Percentiles rank a stretch among this genome's conserved stretches.
Conservation (phyloP, 192 early-diverging fungal genomes). For the Linnemannia zychae region DNA sequence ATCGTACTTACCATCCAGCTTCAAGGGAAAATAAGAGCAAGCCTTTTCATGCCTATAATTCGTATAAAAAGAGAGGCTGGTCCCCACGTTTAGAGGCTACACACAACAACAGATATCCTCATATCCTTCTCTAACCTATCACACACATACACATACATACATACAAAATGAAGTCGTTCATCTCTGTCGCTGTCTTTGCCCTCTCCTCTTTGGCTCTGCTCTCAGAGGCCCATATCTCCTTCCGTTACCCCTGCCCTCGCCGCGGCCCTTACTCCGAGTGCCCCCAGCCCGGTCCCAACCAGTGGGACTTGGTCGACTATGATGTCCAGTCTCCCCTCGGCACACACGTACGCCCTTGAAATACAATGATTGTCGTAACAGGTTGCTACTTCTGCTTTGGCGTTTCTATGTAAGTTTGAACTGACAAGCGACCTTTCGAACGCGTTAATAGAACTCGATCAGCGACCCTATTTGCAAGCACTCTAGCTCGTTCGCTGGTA, state of each 20-base stretch:
- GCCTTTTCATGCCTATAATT: not conserved
- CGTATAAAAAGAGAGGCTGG: not conserved
- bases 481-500: constrained; percentile 42
- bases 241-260: constrained; percentile 55
- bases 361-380: not conserved
- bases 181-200: constrained; percentile 20
- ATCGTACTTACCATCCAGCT: not conserved
- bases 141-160: not conserved
- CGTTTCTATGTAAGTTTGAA: not conserved
- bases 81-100: not conserved
- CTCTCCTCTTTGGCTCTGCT: constrained; percentile 36
- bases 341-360: constrained; percentile 24
- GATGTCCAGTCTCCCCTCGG: constrained; percentile 51
- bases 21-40: not conserved
- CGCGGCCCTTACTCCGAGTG: constrained; percentile 43
- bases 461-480: constrained; percentile 52
- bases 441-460: constrained; percentile 15
- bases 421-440: not conserved
- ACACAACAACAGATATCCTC: not conserved
- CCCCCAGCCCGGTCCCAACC: constrained; percentile 31
- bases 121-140: not conserved
- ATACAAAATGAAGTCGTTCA: constrained; percentile 27
- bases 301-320: constrained; percentile 46
- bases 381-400: not conserved
- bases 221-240: constrained; percentile 50